phyloP scores from a whole-genome alignment of 805 yeast species.

The Scheffersomyces coipomensis region DNA sequence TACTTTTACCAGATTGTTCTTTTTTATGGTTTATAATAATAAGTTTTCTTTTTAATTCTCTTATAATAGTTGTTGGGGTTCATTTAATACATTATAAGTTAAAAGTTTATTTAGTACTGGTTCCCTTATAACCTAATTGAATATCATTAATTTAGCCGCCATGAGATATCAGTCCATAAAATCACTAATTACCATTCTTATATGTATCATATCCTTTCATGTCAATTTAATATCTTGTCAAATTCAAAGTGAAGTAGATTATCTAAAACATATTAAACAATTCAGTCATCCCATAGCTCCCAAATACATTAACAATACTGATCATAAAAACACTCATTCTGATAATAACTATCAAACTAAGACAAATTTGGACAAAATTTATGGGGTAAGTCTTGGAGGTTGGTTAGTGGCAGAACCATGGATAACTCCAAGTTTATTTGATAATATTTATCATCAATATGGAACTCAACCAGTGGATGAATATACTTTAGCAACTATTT shows the following conservation, averaged over 20 bases:
- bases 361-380: constrained; percentile 5
- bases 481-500: constrained; percentile 45
- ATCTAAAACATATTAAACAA: background rate
- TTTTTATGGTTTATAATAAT: too few species aligned
- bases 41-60: too few species aligned
- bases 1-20: too few species aligned
- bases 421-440: constrained; percentile 63
- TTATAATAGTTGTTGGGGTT: too few species aligned
- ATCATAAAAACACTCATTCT: background rate
- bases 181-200: too few species aligned
- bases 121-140: too few species aligned
- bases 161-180: too few species aligned
- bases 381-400: constrained; percentile 51
- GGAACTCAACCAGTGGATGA: constrained; percentile 57
- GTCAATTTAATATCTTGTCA: background rate
- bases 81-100: too few species aligned
- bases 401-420: constrained; percentile 74
- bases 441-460: constrained; percentile 23
- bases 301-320: background rate
- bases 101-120: too few species aligned
- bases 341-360: background rate
- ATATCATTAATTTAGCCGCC: too few species aligned
- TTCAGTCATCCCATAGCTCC: background rate
- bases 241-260: background rate
- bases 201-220: too few species aligned